Base-by-base conservation (phyloP, 2,329 filamentous ascomycete genomes). In the Calonectria fujianensis region DNA sequence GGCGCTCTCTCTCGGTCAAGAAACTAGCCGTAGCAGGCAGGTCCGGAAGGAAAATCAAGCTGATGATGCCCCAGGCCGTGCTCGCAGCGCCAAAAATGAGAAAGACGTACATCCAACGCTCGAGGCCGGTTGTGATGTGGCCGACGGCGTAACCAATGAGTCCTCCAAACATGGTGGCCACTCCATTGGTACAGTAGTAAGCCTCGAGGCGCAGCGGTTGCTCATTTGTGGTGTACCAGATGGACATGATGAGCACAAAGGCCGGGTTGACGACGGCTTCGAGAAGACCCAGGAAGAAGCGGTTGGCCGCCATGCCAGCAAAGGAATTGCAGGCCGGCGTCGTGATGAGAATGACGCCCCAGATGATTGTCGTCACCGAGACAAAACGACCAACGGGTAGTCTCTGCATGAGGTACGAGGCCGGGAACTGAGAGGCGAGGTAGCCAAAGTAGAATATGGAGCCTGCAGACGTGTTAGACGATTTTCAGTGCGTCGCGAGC, bases 21-120 rank as follows among this genome's bases (percentile, higher is more conserved):
- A 92, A 94, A 75, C 89, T 90, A 1, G 93, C 92, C 0, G 89
- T 93, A 37, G 91, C 88, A 0, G 92, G 92, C 2, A 89, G 86
- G 80, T 95, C 91, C 0, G 93, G 90, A 2, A 95, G 86, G 51
- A 91, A 81, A 76, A 91, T 88, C 83, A 90, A 89, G 18, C 90
- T 90, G 2, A 89, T 82, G 11, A 92, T 82, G 0, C 91, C 89
- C 88, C 90, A 91, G n/a, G 85, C 80, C 29, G 87, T 83, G 39
- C 90, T 90, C 72, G 91, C 87, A 75, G 89, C 88, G 1, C 90
- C 87, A 77, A 91, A 91, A 74, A 92, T 91, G 20, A 92, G 77
- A 82, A 91, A 93, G 27, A 91, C 87, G 73, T 90, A 90, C 86
- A 89, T 90, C 89, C 90, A 91, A 31, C 84, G 82, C 0, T 86